Base-by-base conservation (phyloP, 164 flowering plant genomes). In the Sextonia rubra region DNA sequence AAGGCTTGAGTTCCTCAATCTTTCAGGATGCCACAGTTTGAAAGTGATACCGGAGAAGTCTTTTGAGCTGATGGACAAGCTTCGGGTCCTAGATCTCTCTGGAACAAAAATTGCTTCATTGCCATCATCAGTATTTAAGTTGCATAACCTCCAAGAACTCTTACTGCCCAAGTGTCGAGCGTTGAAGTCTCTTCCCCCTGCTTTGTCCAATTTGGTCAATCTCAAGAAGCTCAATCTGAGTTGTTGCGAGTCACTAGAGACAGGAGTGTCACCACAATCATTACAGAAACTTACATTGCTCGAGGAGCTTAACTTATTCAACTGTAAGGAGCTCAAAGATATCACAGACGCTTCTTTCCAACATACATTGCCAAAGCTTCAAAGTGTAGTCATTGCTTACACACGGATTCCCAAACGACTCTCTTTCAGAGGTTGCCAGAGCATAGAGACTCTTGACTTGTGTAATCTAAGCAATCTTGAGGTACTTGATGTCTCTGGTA, bases 121-220 rank as follows among this genome's bases (percentile, higher is more conserved):
- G 27, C 64, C 64, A 12, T 61, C 64, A 2, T 61, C 64, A 0
- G 23, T 61, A 8, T 61, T 14, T 15, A 25, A 3, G 15, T 2
- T 61, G 27, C 6, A 22, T 4, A 61, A 61, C 64, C 64, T 61
- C 12, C 15, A 23, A 0, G 15, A 61, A 2, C 25, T 61, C 15
- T 8, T 0, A 0, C 9, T 61, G 23, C 0, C 0, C 3, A 11
- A 0, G 26, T 61, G 25, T 24, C 0, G 0, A 0, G 1, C 12
- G 1, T 23, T 61, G 2, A 24, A 25, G 23, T 25, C 64, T 24
- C 29, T 61, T n/a, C 64, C 64, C 2, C 3, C 15, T 9, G 8
- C 64, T 1, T 9, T 61, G 25, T 61, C 30, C 1, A 9, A 22
- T 5, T 22, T 24, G 27, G 15, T 61, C 3, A 61, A 25, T 8